Evolutionary conservation across 2,329 filamentous ascomycete species (phyloP).

Genomic region (Aspergillus flavus): DNA sequence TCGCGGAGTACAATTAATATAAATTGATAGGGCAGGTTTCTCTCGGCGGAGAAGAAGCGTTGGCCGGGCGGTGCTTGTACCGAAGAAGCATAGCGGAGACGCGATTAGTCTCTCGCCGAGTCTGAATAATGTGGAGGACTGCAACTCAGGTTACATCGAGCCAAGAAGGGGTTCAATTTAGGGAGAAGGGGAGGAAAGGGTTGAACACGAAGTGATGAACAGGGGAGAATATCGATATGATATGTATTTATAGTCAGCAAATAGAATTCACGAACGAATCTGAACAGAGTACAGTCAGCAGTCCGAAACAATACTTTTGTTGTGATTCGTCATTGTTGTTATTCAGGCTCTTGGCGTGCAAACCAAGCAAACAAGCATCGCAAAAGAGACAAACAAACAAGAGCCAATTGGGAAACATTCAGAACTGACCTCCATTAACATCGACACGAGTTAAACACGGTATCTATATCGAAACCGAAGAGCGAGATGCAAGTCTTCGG

Average conservation of each 20-base stretch:
- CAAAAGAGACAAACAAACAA: neutral
- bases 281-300: too few species aligned
- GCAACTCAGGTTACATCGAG: neutral
- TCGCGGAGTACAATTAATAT: neutral
- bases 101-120: neutral
- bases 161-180: neutral
- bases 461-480: too few species aligned
- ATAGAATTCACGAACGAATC: too few species aligned
- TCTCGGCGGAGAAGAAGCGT: conserved; percentile 2
- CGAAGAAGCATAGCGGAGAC: conserved; percentile 7
- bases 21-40: neutral
- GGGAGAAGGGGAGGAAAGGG: neutral
- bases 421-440: too few species aligned
- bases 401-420: neutral
- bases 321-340: neutral
- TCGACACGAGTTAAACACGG: too few species aligned
- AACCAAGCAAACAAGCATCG: neutral
- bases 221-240: too few species aligned
- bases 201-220: too few species aligned
- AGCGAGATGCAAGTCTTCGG: too few species aligned
- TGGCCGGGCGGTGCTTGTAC: conserved; percentile 5
- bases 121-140: neutral
- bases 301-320: neutral
- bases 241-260: too few species aligned
- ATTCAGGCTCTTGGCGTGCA: neutral